Base-by-base conservation (phyloP, 192 early-diverging fungal genomes). In the Coemansia biformis region DNA sequence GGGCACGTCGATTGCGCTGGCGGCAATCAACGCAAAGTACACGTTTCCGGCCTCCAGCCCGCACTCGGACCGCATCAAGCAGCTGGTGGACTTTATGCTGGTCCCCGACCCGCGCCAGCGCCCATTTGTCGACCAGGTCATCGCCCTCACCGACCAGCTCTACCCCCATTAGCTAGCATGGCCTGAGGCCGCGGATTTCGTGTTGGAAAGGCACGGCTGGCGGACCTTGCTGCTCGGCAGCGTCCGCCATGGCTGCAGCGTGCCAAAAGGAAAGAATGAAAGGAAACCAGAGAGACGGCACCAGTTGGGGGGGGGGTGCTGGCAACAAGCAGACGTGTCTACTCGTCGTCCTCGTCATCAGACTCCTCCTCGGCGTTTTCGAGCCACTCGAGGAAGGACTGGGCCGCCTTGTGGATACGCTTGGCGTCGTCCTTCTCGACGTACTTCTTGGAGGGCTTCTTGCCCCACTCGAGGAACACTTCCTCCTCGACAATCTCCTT, bases 401-500 rank as follows among this genome's bases (percentile, higher is more conserved):
- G 80, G 14, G 93, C 91, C 37, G 86, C 83, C 47, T 86, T 83
- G 43, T 86, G 81, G 56, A 97, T 86, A 41, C 82, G 79, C 76
- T 90, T 89, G 67, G 79, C 80, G 19, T 79, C 76, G 7, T 87
- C 86, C 63, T 81, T 78, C 28, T 90, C 85, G 29, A 96, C 91
- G 56, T 91, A 95, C 66, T 85, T 83, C 62, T 85, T 86, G 46
- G 69, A 74, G 12, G 69, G 51, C 66, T 93, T 93, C 60, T 90
- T 90, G 43, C 83, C 86, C 96, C 96, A 99, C 49, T 85, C 83
- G 19, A 86, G 44, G 48, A 93, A 83, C 6, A 84, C 83, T 12
- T 93, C 91, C 78, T 97, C 96, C 18, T 91, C 90, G 47, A 97
- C 60, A 34, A 97, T 76, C 46, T 99, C 94, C 41, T 80, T 80